phyloP scores from a whole-genome alignment of 2,329 filamentous ascomycete genomes.

The Leptosphaerulina australis region DNA sequence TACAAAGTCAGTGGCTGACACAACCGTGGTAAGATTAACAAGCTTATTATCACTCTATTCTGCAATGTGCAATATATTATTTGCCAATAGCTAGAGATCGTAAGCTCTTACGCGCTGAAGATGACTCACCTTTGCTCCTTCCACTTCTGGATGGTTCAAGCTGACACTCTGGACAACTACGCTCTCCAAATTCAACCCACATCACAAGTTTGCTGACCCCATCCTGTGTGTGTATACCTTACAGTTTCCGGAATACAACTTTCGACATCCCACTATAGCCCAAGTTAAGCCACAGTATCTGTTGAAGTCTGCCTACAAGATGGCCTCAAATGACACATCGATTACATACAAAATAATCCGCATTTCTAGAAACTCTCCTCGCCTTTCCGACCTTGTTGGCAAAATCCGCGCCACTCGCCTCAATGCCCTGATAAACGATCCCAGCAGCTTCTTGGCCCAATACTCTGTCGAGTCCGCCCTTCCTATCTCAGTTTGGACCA shows the following conservation, averaged over 20 bases:
- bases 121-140: background rate
- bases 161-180: background rate
- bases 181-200: background rate
- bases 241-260: background rate
- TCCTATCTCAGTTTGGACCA: constrained; percentile 21
- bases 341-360: constrained; percentile 20
- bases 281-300: background rate
- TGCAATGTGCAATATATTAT: background rate
- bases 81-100: background rate
- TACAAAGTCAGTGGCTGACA: background rate
- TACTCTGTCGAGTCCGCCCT: constrained; percentile 20
- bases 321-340: background rate
- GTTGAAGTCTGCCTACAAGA: background rate
- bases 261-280: background rate
- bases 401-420: constrained; percentile 28
- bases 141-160: background rate
- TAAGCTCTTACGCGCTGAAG: background rate
- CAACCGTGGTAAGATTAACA: background rate
- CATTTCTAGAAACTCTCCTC: constrained; percentile 18
- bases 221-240: background rate
- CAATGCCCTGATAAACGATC: constrained; percentile 24
- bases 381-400: constrained; percentile 13
- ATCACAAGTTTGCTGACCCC: background rate
- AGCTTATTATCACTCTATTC: background rate
- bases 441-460: constrained; percentile 19